Conservation (phyloP, 768 basidiomycete genomes). For the Leccinellum albellum region DNA sequence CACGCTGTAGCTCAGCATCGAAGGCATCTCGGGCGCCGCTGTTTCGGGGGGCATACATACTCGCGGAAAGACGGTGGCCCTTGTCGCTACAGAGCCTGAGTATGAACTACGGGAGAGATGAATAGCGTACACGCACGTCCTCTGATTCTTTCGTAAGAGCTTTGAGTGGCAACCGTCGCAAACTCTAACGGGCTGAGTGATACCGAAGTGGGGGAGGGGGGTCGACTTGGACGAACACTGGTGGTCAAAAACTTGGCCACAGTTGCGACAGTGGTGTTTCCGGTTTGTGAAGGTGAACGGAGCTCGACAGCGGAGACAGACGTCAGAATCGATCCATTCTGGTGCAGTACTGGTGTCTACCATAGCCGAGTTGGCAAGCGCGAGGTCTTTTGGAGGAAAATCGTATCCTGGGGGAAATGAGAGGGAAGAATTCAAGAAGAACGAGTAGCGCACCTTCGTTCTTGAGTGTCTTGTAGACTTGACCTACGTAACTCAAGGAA, state of each 20-base stretch:
- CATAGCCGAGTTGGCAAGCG: slow-evolving; percentile 73
- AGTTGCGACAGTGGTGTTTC: slow-evolving; percentile 98
- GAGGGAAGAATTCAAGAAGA: background rate
- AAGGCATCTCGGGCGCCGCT: slow-evolving; percentile 57
- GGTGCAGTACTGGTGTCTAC: slow-evolving; percentile 90
- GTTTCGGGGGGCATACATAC: slow-evolving; percentile 51
- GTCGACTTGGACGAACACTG: slow-evolving; percentile 83
- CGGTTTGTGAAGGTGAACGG: slow-evolving; percentile 93
- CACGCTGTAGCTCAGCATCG: slow-evolving; percentile 89
- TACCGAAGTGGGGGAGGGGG: slow-evolving; percentile 89
- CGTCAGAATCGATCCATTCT: slow-evolving; percentile 95
- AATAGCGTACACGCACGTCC: slow-evolving; percentile 37
- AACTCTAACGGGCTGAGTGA: slow-evolving; percentile 87
- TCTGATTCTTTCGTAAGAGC: slow-evolving; percentile 61
- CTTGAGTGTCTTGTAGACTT: slow-evolving; percentile 74
- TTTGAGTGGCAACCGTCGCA: slow-evolving; percentile 90
- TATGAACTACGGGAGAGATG: background rate
- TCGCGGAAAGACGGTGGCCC: slow-evolving; percentile 52
- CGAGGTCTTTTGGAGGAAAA: slow-evolving; percentile 78
- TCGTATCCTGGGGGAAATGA: slow-evolving; percentile 53
- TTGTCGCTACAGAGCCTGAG: slow-evolving; percentile 35
- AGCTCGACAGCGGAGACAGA: slow-evolving; percentile 89
- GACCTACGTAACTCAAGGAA: slow-evolving; percentile 66
- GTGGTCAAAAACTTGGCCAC: slow-evolving; percentile 95
- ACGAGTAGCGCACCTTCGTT: slow-evolving; percentile 57